These are phyloP conservation scores for Eragrostis tef DNA, from an alignment of 202 grass and related monocot species.

Conservation along the genomic window DNA sequence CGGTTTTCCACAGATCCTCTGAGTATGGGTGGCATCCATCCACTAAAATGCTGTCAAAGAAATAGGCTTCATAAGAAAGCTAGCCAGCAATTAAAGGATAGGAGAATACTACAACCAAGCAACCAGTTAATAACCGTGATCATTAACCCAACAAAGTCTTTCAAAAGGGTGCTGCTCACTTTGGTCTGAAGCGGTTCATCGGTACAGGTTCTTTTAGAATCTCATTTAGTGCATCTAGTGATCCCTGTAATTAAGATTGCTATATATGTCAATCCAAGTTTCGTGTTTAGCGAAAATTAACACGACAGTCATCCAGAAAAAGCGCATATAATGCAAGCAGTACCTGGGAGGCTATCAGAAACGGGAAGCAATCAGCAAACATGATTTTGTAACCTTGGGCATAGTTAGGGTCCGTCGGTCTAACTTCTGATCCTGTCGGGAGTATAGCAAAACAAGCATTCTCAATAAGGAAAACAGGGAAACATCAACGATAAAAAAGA, in stretches of 20 bases:
- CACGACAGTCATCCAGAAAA: neutral
- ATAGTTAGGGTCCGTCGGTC: conserved; percentile 64
- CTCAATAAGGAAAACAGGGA: neutral
- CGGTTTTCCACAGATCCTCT: conserved; percentile 86
- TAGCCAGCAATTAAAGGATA: neutral
- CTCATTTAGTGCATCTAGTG: conserved; percentile 74
- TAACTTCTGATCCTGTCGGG: conserved; percentile 58
- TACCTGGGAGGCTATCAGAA: conserved; percentile 74
- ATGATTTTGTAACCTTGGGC: conserved; percentile 65
- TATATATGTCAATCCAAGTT: neutral
- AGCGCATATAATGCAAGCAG: neutral
- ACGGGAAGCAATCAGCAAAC: conserved; percentile 77
- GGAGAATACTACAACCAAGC: neutral
- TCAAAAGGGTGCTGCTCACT: conserved; percentile 52
- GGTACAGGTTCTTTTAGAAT: conserved; percentile 68
- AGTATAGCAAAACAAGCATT: neutral
- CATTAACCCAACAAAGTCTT: conserved; percentile 6
- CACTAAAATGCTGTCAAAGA: conserved; percentile 74
- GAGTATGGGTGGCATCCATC: conserved; percentile 80
- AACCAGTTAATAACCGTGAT: neutral
- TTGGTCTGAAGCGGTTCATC: conserved; percentile 91
- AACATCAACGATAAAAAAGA: neutral
- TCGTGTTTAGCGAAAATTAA: conserved; percentile 1
- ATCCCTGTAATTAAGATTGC: conserved; percentile 56
- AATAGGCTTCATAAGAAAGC: conserved; percentile 5